Evolutionary conservation across 2,329 filamentous ascomycete genomes (phyloP), one percentile per base, ranked within the genome.

Genomic region (Aspergillus oerlinghausenensis): DNA sequence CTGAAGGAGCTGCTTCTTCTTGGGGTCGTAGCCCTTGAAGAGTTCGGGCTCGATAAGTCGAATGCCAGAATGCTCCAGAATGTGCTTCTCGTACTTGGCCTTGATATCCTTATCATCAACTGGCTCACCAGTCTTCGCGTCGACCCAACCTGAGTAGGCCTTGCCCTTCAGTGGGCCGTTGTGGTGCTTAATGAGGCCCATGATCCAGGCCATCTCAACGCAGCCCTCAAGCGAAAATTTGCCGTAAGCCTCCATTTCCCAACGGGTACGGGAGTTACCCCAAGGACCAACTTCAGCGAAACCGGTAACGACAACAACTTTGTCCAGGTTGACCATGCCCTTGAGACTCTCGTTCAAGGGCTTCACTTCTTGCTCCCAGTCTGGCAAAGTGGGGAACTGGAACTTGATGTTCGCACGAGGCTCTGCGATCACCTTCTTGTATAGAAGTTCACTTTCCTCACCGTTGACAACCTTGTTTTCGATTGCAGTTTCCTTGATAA

Each of bases 161-260:
- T 96, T 89, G 73, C 94, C 94, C 81, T 99, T 99, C 73, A 99
- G 85, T 32, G 88, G 87, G 19, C 94, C 94, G 67, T 97, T 97
- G 81, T 96, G 90, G 76, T 99, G 96, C 83, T 93, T 97, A 80
- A 99, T 97, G 58, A 97, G 86, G 70, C 94, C 94, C 93, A 97
- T 99, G 75, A 99, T 91, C 94, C 94, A 99, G 32, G 94, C 92
- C 94, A 99, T 99, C 77, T 99, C 94, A 59, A 99, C 88, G 69
- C 94, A 97, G 29, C 94, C 94, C 76, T 99, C 95, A 14, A 99
- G 85, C 8, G 94, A 97, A 80, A 99, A 99, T 70, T 96, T 85
- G 71, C 94, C 94, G 65, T 92, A 87, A 1, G 94, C 92, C 75
- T 99, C 94, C 93, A 99, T 99, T 80, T 99, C 94, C 94, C 94